These are phyloP conservation scores for Exophiala spinifera DNA, from an alignment of 2,329 filamentous ascomycete genomes.

Conservation along the genomic window DNA sequence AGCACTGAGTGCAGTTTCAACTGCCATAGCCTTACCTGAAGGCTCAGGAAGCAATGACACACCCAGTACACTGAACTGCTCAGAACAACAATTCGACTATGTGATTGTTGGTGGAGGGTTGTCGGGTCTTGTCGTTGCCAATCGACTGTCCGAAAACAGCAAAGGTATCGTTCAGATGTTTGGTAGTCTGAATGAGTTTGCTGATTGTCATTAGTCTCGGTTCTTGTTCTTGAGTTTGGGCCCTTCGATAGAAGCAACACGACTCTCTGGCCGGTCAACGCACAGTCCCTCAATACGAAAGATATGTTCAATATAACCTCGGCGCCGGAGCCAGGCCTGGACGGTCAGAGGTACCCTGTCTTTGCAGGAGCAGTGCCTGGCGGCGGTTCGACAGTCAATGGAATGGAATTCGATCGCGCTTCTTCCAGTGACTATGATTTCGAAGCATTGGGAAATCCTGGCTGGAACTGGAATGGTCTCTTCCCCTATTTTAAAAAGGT, in stretches of 20 bases:
- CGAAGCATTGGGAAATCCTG: constrained; percentile 40
- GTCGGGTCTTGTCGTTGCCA: constrained; percentile 32
- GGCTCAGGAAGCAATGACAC: not conserved
- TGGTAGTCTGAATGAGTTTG: not conserved
- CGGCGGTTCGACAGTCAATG: constrained; percentile 42
- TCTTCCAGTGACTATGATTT: constrained; percentile 39
- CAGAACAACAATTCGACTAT: constrained; percentile 29
- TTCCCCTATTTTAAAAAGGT: constrained; percentile 49
- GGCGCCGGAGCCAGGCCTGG: constrained; percentile 32
- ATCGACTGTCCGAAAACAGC: constrained; percentile 26
- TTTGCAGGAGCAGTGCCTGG: constrained; percentile 38
- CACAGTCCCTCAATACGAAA: constrained; percentile 22
- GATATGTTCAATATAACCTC: constrained; percentile 35
- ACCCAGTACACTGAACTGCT: not conserved
- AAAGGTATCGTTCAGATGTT: not conserved
- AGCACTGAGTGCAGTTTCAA: not conserved
- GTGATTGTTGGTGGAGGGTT: constrained; percentile 34
- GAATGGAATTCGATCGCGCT: constrained; percentile 22
- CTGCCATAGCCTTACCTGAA: not conserved
- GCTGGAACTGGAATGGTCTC: constrained; percentile 42
- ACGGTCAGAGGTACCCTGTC: constrained; percentile 30
- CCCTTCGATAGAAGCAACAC: constrained; percentile 23
- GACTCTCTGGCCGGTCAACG: constrained; percentile 17
- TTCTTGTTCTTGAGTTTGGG: constrained; percentile 27
- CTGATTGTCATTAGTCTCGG: constrained; percentile 13